Evolutionary conservation across 2,329 filamentous ascomycete genomes (phyloP).

Genomic region (Ophiostoma triangulosporum): DNA sequence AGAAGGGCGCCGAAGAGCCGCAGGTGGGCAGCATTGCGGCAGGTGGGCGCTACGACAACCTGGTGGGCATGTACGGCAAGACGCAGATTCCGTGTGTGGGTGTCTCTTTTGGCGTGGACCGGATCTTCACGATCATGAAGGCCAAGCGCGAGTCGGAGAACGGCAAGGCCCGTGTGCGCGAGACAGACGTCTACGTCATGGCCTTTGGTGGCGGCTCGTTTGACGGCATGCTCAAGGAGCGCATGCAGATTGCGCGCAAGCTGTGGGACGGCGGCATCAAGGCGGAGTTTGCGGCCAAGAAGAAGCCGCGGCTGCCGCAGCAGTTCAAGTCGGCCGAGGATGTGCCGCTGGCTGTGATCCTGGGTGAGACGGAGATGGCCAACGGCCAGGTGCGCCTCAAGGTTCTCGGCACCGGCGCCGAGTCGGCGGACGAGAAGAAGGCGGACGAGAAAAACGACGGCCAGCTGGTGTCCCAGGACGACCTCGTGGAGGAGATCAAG

Average conservation of each 20-base stretch:
- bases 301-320: constrained; percentile 73
- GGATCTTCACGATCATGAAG: constrained; percentile 88
- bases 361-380: constrained; percentile 81
- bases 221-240: constrained; percentile 70
- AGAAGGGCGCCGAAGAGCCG: constrained; percentile 9
- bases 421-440: constrained; percentile 85
- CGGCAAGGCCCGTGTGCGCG: constrained; percentile 45
- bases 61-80: constrained; percentile 90
- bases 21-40: constrained; percentile 81
- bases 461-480: constrained; percentile 51
- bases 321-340: constrained; percentile 91
- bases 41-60: constrained; percentile 80
- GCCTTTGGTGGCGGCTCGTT: constrained; percentile 62
- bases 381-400: constrained; percentile 80
- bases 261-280: constrained; percentile 86
- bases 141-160: constrained; percentile 44
- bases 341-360: constrained; percentile 74
- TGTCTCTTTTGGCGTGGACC: constrained; percentile 88
- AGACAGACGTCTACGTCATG: constrained; percentile 90
- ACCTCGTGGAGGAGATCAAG: constrained; percentile 52
- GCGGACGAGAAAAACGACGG: constrained; percentile 87
- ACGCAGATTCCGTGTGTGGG: constrained; percentile 78
- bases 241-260: constrained; percentile 62
- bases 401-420: constrained; percentile 45
- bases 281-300: constrained; percentile 79